Conservation (phyloP, 768 basidiomycete species). For the Boletellus sp. region DNA sequence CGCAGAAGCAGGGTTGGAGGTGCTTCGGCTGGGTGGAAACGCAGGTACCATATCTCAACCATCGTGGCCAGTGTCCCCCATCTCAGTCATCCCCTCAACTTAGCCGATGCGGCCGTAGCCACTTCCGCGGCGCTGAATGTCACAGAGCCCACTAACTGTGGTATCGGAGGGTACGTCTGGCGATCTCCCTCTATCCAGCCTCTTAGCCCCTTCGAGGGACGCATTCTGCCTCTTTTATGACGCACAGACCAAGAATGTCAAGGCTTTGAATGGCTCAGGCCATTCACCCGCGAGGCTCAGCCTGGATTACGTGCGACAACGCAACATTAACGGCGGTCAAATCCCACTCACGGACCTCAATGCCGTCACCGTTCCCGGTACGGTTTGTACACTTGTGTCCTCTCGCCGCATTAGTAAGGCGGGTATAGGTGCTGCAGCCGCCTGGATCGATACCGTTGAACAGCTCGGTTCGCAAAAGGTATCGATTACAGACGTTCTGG, state of each 20-base stretch:
- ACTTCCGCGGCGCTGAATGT: conserved; percentile 90
- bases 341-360: conserved; percentile 85
- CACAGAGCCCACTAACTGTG: conserved; percentile 82
- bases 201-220: conserved; percentile 47
- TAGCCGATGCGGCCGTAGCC: conserved; percentile 93
- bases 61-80: not conserved
- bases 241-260: conserved; percentile 74
- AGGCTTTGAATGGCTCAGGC: conserved; percentile 91
- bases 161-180: conserved; percentile 77
- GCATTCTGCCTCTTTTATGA: conserved; percentile 94
- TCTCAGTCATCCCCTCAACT: not conserved
- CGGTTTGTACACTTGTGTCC: not conserved
- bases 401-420: conserved; percentile 11
- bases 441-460: conserved; percentile 90
- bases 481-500: conserved; percentile 66
- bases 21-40: conserved; percentile 91
- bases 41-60: conserved; percentile 59
- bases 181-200: not conserved
- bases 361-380: conserved; percentile 86
- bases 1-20: conserved; percentile 86
- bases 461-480: conserved; percentile 71
- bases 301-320: conserved; percentile 64
- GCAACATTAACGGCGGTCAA: conserved; percentile 60
- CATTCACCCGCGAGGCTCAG: conserved; percentile 76
- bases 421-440: conserved; percentile 78